Conservation (phyloP, 2,329 filamentous ascomycete species). For the Microsporum canis region DNA sequence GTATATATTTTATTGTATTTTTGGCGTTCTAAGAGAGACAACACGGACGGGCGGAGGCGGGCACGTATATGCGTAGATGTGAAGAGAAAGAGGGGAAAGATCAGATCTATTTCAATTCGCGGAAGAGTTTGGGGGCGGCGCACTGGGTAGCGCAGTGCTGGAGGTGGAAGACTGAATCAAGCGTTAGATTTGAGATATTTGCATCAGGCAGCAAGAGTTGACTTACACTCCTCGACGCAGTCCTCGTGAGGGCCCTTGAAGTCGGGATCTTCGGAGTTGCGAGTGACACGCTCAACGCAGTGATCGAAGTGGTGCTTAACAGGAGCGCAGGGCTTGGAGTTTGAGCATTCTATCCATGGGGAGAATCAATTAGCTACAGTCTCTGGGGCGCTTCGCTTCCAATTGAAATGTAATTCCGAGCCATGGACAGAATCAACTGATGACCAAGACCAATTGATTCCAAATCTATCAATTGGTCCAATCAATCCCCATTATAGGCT, state of each 20-base stretch:
- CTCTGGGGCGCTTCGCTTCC: too few relatives aligned
- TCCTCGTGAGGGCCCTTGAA: conserved; percentile 72
- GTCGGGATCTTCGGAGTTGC: conserved; percentile 54
- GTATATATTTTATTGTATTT: not conserved
- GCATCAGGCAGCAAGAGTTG: not conserved
- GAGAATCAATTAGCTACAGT: not conserved
- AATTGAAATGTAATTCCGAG: not conserved
- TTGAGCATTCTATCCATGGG: conserved; percentile 62
- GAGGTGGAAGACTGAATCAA: conserved; percentile 79
- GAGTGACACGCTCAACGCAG: conserved; percentile 87
- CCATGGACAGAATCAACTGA: not conserved
- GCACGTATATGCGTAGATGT: not conserved
- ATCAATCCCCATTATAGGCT: not conserved
- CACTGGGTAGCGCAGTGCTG: conserved; percentile 88
- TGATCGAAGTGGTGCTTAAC: conserved; percentile 98
- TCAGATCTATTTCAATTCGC: conserved; percentile 4
- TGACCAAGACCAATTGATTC: not conserved
- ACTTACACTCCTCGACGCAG: conserved; percentile 98
- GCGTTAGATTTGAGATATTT: not conserved
- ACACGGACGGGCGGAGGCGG: not conserved
- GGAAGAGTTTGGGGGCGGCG: conserved; percentile 90
- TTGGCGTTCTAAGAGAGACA: not conserved
- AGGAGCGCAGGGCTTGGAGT: conserved; percentile 71
- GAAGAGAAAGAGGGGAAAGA: not conserved
- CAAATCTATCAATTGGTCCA: not conserved